Evolutionary conservation across 2,329 filamentous ascomycete species (phyloP).

Genomic region (Aspergillus ruber): DNA sequence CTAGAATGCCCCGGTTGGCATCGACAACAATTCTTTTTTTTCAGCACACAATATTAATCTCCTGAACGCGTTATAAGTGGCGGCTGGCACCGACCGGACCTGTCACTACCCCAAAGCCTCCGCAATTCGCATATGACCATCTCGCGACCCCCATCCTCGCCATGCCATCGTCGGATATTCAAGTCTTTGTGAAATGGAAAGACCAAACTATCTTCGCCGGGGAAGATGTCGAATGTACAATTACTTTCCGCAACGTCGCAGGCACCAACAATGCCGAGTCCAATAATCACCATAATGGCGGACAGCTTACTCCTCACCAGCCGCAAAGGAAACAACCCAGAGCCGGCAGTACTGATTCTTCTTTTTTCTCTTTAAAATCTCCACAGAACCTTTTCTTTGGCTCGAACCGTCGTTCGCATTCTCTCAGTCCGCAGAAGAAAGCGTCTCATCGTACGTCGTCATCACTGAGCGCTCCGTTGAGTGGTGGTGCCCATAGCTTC

Average conservation of each 20-base stretch:
- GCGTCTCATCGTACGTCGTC: constrained; percentile 33
- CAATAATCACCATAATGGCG: constrained; percentile 11
- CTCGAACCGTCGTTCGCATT: constrained; percentile 29
- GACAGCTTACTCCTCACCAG: constrained; percentile 26
- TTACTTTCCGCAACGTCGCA: constrained; percentile 87
- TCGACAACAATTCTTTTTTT: background rate
- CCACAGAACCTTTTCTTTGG: constrained; percentile 31
- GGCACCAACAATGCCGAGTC: constrained; percentile 32
- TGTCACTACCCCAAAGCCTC: constrained; percentile 11
- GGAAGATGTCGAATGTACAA: constrained; percentile 90
- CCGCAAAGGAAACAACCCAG: constrained; percentile 35
- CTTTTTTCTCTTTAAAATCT: constrained; percentile 34
- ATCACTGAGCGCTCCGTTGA: constrained; percentile 35
- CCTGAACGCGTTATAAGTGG: constrained; percentile 4
- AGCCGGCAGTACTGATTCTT: constrained; percentile 27
- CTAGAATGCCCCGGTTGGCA: constrained; percentile 23
- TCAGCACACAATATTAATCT: background rate
- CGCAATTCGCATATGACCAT: constrained; percentile 17
- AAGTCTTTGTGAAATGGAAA: constrained; percentile 92
- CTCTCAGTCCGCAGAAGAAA: constrained; percentile 27
- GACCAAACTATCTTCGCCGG: constrained; percentile 93
- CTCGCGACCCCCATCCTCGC: constrained; percentile 29
- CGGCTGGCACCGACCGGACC: constrained; percentile 13
- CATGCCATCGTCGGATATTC: constrained; percentile 67
- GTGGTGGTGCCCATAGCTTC: constrained; percentile 35